phyloP scores from a whole-genome alignment of 169 alveolate genomes.

The Eimeria brunetti region DNA sequence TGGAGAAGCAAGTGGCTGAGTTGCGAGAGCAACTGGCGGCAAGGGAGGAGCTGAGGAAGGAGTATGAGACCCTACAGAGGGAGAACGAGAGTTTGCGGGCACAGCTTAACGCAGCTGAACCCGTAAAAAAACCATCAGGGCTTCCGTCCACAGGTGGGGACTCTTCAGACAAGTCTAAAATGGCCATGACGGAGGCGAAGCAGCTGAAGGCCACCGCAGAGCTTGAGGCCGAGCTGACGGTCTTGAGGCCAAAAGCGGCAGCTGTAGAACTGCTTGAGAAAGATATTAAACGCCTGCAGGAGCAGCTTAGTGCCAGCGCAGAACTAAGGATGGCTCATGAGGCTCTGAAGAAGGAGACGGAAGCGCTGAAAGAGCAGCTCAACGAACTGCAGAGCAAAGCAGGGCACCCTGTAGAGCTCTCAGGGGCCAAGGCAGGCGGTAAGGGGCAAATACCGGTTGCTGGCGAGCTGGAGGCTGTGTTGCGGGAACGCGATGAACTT shows the following conservation, averaged over 20 bases:
- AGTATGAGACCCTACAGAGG: not conserved
- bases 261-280: constrained; percentile 39
- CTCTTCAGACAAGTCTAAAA: not conserved
- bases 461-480: not conserved
- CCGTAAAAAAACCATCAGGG: not conserved
- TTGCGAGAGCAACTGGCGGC: constrained; percentile 39
- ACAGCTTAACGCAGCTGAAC: constrained; percentile 17
- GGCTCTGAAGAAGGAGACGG: constrained; percentile 28
- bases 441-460: not conserved
- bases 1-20: constrained; percentile 29
- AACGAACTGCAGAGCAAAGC: constrained; percentile 11
- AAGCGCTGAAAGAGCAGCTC: constrained; percentile 21
- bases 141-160: not conserved
- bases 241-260: constrained; percentile 32
- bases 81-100: constrained; percentile 30
- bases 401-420: not conserved
- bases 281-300: constrained; percentile 32
- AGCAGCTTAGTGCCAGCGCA: constrained; percentile 21
- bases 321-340: constrained; percentile 30
- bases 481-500: constrained; percentile 19
- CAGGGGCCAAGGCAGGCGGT: not conserved
- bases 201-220: constrained; percentile 15
- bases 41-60: constrained; percentile 7
- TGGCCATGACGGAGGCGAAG: not conserved
- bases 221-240: constrained; percentile 44